Evolutionary conservation across 805 yeast genomes (phyloP).

Genomic region (Starmerella khaoyaiensis): DNA sequence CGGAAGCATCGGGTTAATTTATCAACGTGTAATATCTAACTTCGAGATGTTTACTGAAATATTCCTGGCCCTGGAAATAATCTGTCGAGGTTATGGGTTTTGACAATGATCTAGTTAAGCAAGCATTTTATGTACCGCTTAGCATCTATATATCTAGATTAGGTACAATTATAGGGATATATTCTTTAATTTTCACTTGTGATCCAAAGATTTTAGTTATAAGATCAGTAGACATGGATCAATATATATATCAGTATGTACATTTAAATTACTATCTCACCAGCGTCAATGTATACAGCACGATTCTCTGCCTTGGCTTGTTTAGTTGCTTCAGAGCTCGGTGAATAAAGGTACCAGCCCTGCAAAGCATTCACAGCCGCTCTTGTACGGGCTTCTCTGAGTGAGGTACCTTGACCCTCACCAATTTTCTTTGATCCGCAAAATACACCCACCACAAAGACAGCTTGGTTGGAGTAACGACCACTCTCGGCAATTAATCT

Average conservation of each 20-base stretch:
- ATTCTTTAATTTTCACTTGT: no score
- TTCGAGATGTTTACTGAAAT: no score
- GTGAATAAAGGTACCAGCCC: conserved; percentile 85
- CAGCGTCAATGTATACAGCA: conserved; percentile 22
- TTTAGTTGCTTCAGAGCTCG: conserved; percentile 34
- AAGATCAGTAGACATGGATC: background rate
- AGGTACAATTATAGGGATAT: no score
- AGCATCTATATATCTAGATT: no score
- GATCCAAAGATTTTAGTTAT: conserved; percentile 5
- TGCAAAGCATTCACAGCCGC: conserved; percentile 84
- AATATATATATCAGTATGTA: background rate
- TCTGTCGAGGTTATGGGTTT: no score
- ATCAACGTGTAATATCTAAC: no score
- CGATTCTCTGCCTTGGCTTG: conserved; percentile 9
- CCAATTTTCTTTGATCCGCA: conserved; percentile 73
- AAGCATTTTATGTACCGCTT: no score
- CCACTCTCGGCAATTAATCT: conserved; percentile 90
- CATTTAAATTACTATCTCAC: conserved; percentile 21
- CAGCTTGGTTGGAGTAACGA: conserved; percentile 67
- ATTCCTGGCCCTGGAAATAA: no score
- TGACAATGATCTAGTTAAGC: no score
- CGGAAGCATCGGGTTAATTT: no score
- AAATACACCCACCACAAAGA: conserved; percentile 83
- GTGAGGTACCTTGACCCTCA: conserved; percentile 85
- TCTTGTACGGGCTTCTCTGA: conserved; percentile 82